Evolutionary conservation across 306 rosid species (phyloP), one percentile per base, ranked within the genome.

Genomic region (Mimosa pudica): DNA sequence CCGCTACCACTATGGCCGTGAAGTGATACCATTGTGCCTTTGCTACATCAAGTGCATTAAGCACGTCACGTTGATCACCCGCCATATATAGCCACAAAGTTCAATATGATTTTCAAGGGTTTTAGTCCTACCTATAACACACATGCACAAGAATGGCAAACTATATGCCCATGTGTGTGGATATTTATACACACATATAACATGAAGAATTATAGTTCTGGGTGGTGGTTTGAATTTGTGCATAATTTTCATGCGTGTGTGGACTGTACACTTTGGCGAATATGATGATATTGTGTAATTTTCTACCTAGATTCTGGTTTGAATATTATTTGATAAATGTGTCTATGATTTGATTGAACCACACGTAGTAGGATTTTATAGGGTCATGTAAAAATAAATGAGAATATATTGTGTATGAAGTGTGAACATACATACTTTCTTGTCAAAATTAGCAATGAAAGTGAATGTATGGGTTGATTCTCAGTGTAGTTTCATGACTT

Each of bases 1-100:
- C 85, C 41, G 89, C 84, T 35, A 86, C 73, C 3, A 86, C 60
- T 36, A 86, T 82, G 1, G 87, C 85, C 0, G 77, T 80, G 70
- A 86, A 83, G 73, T 86, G 89, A 79, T 83, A 86, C 45, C 77
- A 44, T 33, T 83, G 87, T 8, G 85, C 80, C 57, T 86, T 86
- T 18, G 89, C 87, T 5, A 35, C 63, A 7, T 86, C 89, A 7
- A 86, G 79, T 3, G 82, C 66, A 0, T 17, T 48, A 0, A 83
- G 85, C 14, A 86, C 79, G 2, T 71, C 55, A 1, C 60, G 69
- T 16, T 75, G 74, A 32, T 71, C 30, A 16, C 63, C 32, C 0
- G 76, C 45, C 76, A 71, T 71, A 0, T 24, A 24, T 24, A 24
- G 24, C 75, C 17, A 71, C 33, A n/a, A 42, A 38, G 30, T 38